These are phyloP conservation scores for Hysterium pulicare DNA, from an alignment of 2,329 filamentous ascomycete species.

Conservation along the genomic window DNA sequence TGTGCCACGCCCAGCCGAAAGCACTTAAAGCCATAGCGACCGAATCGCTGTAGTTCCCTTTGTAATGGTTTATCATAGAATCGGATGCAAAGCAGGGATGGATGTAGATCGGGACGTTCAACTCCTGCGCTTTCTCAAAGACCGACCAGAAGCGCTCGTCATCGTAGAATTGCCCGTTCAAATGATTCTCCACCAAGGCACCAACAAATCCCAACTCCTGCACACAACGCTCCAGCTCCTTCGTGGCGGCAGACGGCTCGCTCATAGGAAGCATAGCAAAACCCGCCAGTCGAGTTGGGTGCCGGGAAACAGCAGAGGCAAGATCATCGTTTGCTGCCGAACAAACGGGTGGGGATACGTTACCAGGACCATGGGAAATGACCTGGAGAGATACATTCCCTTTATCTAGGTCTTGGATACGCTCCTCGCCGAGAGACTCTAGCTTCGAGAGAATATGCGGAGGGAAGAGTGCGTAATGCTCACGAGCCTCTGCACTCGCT, in stretches of 20 bases:
- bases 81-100: conserved; percentile 38
- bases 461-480: conserved; percentile 13
- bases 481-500: conserved; percentile 8
- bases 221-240: conserved; percentile 38
- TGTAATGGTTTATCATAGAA: conserved; percentile 19
- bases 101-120: conserved; percentile 43
- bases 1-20: conserved; percentile 53
- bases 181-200: conserved; percentile 46
- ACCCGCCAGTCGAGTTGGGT: conserved; percentile 39
- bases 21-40: conserved; percentile 36
- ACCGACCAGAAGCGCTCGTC: conserved; percentile 40
- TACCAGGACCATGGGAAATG: conserved; percentile 24
- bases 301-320: conserved; percentile 14
- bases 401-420: conserved; percentile 22
- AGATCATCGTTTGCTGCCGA: conserved; percentile 24
- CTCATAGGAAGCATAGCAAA: conserved; percentile 43
- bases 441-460: conserved; percentile 18
- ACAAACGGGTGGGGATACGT: conserved; percentile 14
- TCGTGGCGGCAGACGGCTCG: conserved; percentile 32
- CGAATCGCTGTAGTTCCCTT: conserved; percentile 35
- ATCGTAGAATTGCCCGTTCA: conserved; percentile 45
- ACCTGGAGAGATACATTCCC: conserved; percentile 21
- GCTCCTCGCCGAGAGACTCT: conserved; percentile 17
- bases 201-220: conserved; percentile 44
- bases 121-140: conserved; percentile 34